Conservation (phyloP, 78 protist genomes). For the Pelomyxa schiedti region DNA sequence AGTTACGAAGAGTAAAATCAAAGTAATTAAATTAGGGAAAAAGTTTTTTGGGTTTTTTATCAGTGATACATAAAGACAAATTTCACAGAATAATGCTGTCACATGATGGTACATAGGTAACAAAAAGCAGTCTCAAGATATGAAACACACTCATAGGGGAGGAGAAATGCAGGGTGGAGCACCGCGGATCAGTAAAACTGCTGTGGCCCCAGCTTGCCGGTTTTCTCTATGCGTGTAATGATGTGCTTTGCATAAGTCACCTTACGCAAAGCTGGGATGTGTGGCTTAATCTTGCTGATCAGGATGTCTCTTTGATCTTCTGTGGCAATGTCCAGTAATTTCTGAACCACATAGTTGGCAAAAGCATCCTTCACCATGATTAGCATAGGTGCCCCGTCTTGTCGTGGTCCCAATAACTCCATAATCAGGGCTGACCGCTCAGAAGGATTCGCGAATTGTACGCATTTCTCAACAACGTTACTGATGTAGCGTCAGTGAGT, state of each 20-base stretch:
- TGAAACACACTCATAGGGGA: too few species aligned
- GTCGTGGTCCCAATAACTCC: conserved; percentile 5
- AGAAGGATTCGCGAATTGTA: conserved; percentile 26
- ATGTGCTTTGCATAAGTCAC: conserved; percentile 87
- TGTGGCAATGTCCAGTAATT: conserved; percentile 61
- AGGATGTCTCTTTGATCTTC: conserved; percentile 37
- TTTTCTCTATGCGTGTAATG: conserved; percentile 66
- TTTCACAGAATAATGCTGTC: too few species aligned
- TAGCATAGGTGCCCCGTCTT: conserved; percentile 23
- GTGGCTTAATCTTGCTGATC: conserved; percentile 33
- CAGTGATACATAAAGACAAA: too few species aligned
- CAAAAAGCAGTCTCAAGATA: too few species aligned
- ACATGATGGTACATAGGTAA: too few species aligned
- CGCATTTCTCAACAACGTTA: conserved; percentile 48
- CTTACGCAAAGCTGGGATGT: conserved; percentile 46
- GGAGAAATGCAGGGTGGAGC: too few species aligned
- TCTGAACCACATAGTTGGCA: conserved; percentile 91
- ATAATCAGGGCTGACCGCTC: conserved; percentile 24
- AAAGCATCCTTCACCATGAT: conserved; percentile 75
- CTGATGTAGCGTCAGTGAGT: too few species aligned
- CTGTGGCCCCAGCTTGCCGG: too few species aligned
- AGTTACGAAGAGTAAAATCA: too few species aligned
- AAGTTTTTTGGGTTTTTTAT: too few species aligned
- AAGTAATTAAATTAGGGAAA: too few species aligned
- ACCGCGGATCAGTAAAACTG: too few species aligned